Evolutionary conservation across 1,139 yeast genomes (phyloP).

Genomic region (Candida tetrigidarum): DNA sequence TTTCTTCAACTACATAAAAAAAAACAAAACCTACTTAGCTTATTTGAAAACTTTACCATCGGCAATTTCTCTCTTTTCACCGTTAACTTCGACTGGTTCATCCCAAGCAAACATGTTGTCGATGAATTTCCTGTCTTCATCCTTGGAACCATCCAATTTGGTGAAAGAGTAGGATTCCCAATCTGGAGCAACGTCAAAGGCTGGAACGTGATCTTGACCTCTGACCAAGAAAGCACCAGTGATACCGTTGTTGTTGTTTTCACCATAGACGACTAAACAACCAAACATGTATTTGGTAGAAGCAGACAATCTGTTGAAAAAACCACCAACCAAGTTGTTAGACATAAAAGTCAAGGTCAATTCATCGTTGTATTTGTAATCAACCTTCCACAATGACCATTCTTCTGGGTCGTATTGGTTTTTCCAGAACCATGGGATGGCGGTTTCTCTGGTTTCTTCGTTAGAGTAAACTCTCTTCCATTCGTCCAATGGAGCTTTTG

Average conservation of each 20-base stretch:
- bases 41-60: constrained; percentile 57
- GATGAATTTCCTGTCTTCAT: constrained; percentile 41
- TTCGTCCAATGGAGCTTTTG: constrained; percentile 79
- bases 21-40: constrained; percentile 1
- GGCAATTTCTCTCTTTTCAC: constrained; percentile 48
- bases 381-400: constrained; percentile 95
- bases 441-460: constrained; percentile 93
- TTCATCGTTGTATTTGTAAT: constrained; percentile 97
- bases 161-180: constrained; percentile 71
- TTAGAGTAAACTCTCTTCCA: constrained; percentile 98
- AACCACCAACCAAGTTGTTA: constrained; percentile 97
- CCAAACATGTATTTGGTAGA: constrained; percentile 96
- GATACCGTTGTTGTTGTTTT: constrained; percentile 97
- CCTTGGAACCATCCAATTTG: constrained; percentile 43
- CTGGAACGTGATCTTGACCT: constrained; percentile 90
- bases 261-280: constrained; percentile 93
- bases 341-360: constrained; percentile 97
- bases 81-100: constrained; percentile 49
- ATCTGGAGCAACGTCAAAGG: constrained; percentile 98
- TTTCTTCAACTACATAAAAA: too few species aligned
- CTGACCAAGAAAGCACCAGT: constrained; percentile 93
- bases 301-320: constrained; percentile 92
- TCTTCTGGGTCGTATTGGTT: constrained; percentile 88
- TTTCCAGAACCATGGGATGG: constrained; percentile 97
- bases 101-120: constrained; percentile 58